phyloP scores from a whole-genome alignment of 2,329 filamentous ascomycete species.

The Penicillium sp. region DNA sequence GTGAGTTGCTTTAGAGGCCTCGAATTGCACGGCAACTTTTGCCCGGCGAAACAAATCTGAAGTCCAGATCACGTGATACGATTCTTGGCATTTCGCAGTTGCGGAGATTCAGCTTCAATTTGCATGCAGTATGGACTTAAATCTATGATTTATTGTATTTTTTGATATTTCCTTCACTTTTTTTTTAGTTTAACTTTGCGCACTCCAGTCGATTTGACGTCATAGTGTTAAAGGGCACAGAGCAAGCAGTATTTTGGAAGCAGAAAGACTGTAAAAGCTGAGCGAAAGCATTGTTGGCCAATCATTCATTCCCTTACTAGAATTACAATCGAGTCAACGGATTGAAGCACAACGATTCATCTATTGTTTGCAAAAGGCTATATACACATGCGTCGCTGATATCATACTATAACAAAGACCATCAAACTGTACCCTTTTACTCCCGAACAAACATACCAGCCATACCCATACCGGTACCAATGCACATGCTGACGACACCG shows the following conservation, averaged over 20 bases:
- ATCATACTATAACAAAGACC: conserved; percentile 13
- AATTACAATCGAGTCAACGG: not conserved
- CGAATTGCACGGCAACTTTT: conserved; percentile 17
- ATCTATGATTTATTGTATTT: too few species aligned
- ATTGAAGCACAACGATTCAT: conserved; percentile 1
- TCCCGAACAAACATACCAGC: conserved; percentile 63
- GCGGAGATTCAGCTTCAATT: not conserved
- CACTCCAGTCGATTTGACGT: too few species aligned
- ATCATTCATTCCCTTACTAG: conserved; percentile 34
- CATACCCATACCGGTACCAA: conserved; percentile 77
- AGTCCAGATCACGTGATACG: conserved; percentile 25
- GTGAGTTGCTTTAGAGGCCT: conserved; percentile 2
- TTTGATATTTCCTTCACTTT: too few species aligned
- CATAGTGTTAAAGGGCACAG: conserved; percentile 11
- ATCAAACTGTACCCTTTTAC: conserved; percentile 33
- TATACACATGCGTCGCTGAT: conserved; percentile 25
- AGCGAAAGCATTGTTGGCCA: conserved; percentile 45
- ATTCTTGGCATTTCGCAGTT: conserved; percentile 11
- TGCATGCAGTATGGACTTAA: too few species aligned
- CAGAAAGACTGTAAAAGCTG: conserved; percentile 45
- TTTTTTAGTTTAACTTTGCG: too few species aligned
- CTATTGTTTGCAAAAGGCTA: conserved; percentile 15
- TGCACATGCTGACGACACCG: conserved; percentile 87
- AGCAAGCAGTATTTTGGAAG: conserved; percentile 27
- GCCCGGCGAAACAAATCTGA: conserved; percentile 24